Evolutionary conservation across 805 yeast species (phyloP).

Genomic region (Saccharomyces mikatae): DNA sequence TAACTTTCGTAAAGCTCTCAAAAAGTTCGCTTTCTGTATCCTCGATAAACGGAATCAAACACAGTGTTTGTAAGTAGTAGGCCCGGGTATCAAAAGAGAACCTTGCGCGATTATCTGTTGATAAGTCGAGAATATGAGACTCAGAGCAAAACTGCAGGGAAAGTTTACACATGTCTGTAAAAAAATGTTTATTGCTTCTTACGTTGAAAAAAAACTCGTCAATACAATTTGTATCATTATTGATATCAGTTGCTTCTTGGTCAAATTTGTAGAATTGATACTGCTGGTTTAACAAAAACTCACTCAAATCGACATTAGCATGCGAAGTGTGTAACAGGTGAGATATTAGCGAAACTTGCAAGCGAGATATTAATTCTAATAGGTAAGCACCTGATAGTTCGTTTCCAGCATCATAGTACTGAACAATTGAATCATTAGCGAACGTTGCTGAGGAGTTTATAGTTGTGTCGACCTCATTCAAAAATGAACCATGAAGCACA

Average conservation of each 20-base stretch:
- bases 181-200: constrained; percentile 29
- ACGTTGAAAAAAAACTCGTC: constrained; percentile 31
- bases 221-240: constrained; percentile 31
- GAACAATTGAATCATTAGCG: constrained; percentile 24
- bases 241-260: constrained; percentile 3
- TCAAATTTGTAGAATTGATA: constrained; percentile 6
- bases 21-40: constrained; percentile 38
- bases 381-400: constrained; percentile 25
- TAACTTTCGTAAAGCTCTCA: constrained; percentile 37
- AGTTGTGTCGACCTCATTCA: constrained; percentile 13
- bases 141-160: constrained; percentile 17
- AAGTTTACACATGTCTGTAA: constrained; percentile 22
- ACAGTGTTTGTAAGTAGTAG: constrained; percentile 30
- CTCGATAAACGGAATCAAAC: constrained; percentile 33
- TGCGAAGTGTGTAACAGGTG: constrained; percentile 7
- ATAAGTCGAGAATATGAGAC: constrained; percentile 13
- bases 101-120: constrained; percentile 15
- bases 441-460: constrained; percentile 11
- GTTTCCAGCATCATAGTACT: constrained; percentile 22
- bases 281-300: constrained; percentile 6
- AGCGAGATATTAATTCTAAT: constrained; percentile 14
- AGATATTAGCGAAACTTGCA: constrained; percentile 17
- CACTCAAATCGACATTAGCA: constrained; percentile 3
- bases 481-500: constrained; percentile 12
- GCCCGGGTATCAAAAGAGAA: constrained; percentile 29